A percentile compares a stretch with the other conserved stretches of the same genome.
Evolutionary conservation across 805 yeast genomes (phyloP).

Genomic region (Saccharomyces jurei): DNA sequence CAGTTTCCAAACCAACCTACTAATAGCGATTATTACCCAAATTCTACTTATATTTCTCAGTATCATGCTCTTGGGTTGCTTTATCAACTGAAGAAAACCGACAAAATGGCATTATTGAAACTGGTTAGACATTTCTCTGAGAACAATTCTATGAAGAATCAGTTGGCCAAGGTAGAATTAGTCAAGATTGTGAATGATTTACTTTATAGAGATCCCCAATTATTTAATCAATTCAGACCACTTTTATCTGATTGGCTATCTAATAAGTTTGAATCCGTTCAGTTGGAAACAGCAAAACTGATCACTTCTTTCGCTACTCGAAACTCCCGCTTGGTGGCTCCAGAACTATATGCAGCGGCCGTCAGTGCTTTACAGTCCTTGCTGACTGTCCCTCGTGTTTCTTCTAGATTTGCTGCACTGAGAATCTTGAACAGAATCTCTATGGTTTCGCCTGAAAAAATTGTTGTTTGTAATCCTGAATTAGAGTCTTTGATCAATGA

Average conservation of each 20-base stretch:
- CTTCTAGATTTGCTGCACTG: conserved; percentile 88
- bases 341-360: conserved; percentile 62
- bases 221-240: conserved; percentile 39
- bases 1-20: conserved; percentile 34
- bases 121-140: conserved; percentile 69
- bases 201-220: conserved; percentile 60
- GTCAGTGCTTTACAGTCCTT: conserved; percentile 67
- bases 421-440: conserved; percentile 83
- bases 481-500: conserved; percentile 83
- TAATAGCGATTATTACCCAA: conserved; percentile 43
- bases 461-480: conserved; percentile 73
- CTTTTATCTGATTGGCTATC: conserved; percentile 62
- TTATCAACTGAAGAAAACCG: conserved; percentile 81
- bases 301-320: conserved; percentile 40
- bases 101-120: conserved; percentile 88
- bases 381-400: conserved; percentile 79
- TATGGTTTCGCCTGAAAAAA: conserved; percentile 67
- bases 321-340: conserved; percentile 45
- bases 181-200: conserved; percentile 74
- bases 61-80: conserved; percentile 92
- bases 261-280: conserved; percentile 82
- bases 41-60: conserved; percentile 77
- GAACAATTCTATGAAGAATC: conserved; percentile 59
- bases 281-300: conserved; percentile 79
- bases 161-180: conserved; percentile 78